Percentiles rank a stretch among this genome's conserved stretches.
These are phyloP conservation scores for Colletotrichum truncatum DNA, from an alignment of 2,329 filamentous ascomycete genomes.

Conservation along the genomic window DNA sequence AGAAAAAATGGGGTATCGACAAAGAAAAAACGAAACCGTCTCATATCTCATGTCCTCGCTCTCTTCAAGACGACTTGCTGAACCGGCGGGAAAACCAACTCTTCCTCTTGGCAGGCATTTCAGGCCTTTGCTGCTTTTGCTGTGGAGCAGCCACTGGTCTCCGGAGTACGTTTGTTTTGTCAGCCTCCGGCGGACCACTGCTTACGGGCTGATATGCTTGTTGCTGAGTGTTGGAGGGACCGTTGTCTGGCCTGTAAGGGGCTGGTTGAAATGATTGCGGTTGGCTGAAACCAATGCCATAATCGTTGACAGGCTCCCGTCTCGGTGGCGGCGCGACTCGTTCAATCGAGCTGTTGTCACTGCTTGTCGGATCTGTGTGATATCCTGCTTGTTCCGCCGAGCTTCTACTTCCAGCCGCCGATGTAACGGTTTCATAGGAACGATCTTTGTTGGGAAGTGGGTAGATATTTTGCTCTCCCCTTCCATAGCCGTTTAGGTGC, in stretches of 20 bases:
- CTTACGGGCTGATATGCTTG: slow-evolving; percentile 7
- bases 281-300: slow-evolving; percentile 68
- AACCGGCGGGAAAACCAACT: slow-evolving; percentile 90
- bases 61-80: slow-evolving; percentile 63
- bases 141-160: slow-evolving; percentile 30
- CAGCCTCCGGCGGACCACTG: slow-evolving; percentile 1
- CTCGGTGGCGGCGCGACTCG: slow-evolving; percentile 69
- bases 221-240: slow-evolving; percentile 3
- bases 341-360: slow-evolving; percentile 92
- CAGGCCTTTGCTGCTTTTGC: slow-evolving; percentile 40
- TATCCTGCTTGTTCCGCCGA: slow-evolving; percentile 80
- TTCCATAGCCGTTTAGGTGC: slow-evolving; percentile 49
- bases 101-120: slow-evolving; percentile 76
- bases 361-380: slow-evolving; percentile 85
- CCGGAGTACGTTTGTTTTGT: slow-evolving; percentile 34
- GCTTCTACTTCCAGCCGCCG: slow-evolving; percentile 77
- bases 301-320: slow-evolving; percentile 65
- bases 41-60: slow-evolving; percentile 4
- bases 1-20: slow-evolving; percentile 33
- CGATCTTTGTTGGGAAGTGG: slow-evolving; percentile 73
- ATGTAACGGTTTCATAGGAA: slow-evolving; percentile 88
- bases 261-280: slow-evolving; percentile 52
- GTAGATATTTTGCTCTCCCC: slow-evolving; percentile 55
- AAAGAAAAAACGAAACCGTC: slow-evolving; percentile 8
- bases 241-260: slow-evolving; percentile 38